phyloP scores from a whole-genome alignment of 176 grass and related monocot genomes.

The Aegilops umbellulata region DNA sequence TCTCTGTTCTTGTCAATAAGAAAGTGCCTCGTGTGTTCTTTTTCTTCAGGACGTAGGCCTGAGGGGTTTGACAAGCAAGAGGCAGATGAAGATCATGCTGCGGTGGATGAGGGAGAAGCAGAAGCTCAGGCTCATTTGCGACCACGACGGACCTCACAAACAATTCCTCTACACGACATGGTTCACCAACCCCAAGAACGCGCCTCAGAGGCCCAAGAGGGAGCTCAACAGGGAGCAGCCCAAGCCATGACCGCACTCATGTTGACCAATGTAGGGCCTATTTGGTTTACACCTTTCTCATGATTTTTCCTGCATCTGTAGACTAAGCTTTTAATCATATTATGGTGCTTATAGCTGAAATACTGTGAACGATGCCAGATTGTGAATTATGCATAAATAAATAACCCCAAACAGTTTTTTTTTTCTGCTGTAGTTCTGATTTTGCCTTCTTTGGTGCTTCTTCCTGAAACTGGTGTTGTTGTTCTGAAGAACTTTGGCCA shows the following conservation, averaged over 20 bases:
- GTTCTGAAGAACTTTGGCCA: background rate
- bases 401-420: background rate
- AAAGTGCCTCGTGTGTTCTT: background rate
- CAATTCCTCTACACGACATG: constrained; percentile 96
- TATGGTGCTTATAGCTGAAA: background rate
- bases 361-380: background rate
- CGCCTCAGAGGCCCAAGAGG: constrained; percentile 38
- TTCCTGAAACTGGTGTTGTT: background rate
- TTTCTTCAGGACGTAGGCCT: constrained; percentile 54
- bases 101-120: constrained; percentile 96
- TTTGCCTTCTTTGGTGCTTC: background rate
- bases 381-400: background rate
- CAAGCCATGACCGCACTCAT: background rate
- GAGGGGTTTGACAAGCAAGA: constrained; percentile 72
- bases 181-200: constrained; percentile 88
- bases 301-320: background rate
- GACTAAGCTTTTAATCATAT: background rate
- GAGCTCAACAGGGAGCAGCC: background rate
- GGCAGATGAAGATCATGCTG: constrained; percentile 91
- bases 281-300: background rate
- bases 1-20: background rate
- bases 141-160: constrained; percentile 80
- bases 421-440: background rate
- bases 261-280: background rate
- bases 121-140: constrained; percentile 83